Percentiles rank a stretch among this genome's conserved stretches.
Evolutionary conservation across 116 monocot species (phyloP).

Genomic region (Posidonia oceanica): DNA sequence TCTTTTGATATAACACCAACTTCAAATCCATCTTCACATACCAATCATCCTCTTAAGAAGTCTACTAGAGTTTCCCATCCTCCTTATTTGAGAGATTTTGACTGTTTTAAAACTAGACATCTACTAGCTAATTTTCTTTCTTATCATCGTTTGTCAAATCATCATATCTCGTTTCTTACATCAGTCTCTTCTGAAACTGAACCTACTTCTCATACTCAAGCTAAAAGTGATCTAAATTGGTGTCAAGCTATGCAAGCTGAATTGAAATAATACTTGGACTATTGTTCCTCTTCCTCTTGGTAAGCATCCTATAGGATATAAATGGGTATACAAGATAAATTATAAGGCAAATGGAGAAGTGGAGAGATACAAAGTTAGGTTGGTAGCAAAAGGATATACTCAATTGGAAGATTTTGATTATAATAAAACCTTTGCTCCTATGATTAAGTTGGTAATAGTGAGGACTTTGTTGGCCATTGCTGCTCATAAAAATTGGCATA

Average conservation of each 20-base stretch:
- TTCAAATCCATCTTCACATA: too few relatives aligned
- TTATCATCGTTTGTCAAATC: neutral
- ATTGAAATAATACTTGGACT: neutral
- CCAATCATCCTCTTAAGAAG: too few relatives aligned
- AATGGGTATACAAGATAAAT: slow-evolving; percentile 7
- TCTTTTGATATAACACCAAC: too few relatives aligned
- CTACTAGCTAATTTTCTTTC: neutral
- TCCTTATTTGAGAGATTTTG: too few relatives aligned
- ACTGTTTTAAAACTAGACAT: too few relatives aligned
- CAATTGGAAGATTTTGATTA: slow-evolving; percentile 1
- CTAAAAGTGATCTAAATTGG: neutral
- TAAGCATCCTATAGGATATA: neutral
- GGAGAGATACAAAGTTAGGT: neutral
- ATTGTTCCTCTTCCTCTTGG: neutral
- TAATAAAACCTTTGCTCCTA: neutral
- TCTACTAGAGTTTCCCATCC: too few relatives aligned
- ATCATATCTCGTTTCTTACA: neutral
- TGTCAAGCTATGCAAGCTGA: neutral
- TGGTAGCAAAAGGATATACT: slow-evolving; percentile 7
- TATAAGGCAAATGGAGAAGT: neutral
- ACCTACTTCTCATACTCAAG: neutral
- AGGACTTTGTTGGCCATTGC: neutral
- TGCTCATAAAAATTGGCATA: neutral
- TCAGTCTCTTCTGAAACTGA: neutral
- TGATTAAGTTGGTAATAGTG: neutral